A percentile compares a stretch with the other conserved stretches of the same genome.
Conservation (phyloP, 192 early-diverging fungal genomes). For the Gamsiella multidivaricata region DNA sequence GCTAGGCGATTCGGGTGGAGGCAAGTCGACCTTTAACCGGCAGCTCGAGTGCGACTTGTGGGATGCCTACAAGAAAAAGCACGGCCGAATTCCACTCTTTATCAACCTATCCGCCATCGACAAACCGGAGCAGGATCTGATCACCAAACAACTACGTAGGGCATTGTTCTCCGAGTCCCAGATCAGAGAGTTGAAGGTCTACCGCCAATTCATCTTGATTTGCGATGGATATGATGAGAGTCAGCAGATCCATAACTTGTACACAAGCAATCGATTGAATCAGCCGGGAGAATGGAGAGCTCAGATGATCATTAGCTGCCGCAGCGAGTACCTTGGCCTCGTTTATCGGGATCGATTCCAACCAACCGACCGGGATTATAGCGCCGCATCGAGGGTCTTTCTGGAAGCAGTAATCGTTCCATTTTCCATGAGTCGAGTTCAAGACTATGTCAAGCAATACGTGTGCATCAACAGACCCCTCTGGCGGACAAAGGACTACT, state of each 20-base stretch:
- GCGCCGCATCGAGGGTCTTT: neutral
- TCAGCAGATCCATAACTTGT: slow-evolving; percentile 2
- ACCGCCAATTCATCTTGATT: slow-evolving; percentile 24
- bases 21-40: slow-evolving; percentile 21
- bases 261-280: slow-evolving; percentile 19
- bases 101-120: slow-evolving; percentile 5
- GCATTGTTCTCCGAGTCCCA: neutral
- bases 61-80: neutral
- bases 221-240: slow-evolving; percentile 30
- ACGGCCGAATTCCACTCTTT: slow-evolving; percentile 18
- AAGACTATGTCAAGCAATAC: slow-evolving; percentile 13
- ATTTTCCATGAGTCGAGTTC: neutral
- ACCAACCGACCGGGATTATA: neutral
- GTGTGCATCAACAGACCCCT: neutral
- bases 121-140: slow-evolving; percentile 3
- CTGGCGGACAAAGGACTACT: neutral
- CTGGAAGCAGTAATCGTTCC: slow-evolving; percentile 9
- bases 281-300: slow-evolving; percentile 1
- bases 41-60: slow-evolving; percentile 8
- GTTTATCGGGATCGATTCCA: neutral
- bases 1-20: slow-evolving; percentile 28
- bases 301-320: slow-evolving; percentile 11
- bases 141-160: neutral
- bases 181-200: slow-evolving; percentile 8
- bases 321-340: slow-evolving; percentile 1